Evolutionary conservation across 306 rosid genomes (phyloP).

Genomic region (Lupinus albus): DNA sequence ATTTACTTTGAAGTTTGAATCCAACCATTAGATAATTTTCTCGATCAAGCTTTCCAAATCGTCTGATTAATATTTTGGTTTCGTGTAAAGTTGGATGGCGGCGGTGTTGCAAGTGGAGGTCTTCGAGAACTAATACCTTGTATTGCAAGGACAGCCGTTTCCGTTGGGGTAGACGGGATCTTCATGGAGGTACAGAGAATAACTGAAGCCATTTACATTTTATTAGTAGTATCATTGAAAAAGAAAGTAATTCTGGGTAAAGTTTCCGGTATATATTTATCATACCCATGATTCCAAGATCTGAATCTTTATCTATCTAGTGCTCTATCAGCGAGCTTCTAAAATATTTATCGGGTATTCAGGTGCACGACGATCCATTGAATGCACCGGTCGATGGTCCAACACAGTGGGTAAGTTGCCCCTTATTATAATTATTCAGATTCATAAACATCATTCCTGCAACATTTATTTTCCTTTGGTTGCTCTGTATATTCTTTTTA

Average conservation of each 20-base stretch:
- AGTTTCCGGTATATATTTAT: constrained; percentile 1
- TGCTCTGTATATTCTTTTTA: not conserved
- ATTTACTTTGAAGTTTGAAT: not conserved
- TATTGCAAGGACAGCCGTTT: constrained; percentile 92
- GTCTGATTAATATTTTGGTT: constrained; percentile 39
- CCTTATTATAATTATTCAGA: constrained; percentile 10
- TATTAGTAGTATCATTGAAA: constrained; percentile 7
- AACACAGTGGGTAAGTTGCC: constrained; percentile 86
- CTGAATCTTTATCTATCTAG: constrained; percentile 15
- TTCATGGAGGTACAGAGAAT: constrained; percentile 81
- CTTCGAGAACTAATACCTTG: constrained; percentile 95
- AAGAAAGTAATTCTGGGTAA: constrained; percentile 18
- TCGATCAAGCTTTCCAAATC: constrained; percentile 5
- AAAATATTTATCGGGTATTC: constrained; percentile 35
- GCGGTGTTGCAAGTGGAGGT: constrained; percentile 99
- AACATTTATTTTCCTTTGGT: constrained; percentile 16
- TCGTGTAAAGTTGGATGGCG: constrained; percentile 78
- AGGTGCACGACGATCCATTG: constrained; percentile 97
- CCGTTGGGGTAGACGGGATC: constrained; percentile 97
- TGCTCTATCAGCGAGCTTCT: constrained; percentile 19
- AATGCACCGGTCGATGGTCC: constrained; percentile 97
- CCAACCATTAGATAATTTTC: constrained; percentile 11
- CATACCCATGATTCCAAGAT: constrained; percentile 5
- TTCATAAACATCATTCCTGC: constrained; percentile 23
- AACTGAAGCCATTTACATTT: constrained; percentile 11